Evolutionary conservation across 352 stramenopile species (phyloP), one percentile per base, ranked within the genome.

Genomic region (Thalassiosira livingstoniorum): DNA sequence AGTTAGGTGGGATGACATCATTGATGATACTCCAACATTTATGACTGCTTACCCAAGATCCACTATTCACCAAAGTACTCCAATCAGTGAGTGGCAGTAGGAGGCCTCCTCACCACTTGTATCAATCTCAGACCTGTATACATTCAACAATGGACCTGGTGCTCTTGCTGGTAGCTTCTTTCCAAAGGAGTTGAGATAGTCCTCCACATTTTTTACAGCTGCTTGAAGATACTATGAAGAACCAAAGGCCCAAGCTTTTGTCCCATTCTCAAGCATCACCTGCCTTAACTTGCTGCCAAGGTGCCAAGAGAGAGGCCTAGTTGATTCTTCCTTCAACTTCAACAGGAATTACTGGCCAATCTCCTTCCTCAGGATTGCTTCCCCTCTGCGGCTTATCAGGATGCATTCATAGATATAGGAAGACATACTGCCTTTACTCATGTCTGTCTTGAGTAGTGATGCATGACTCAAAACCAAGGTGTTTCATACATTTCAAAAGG

Each of bases 91-190:
- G 15, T 87, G 73, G 29, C 82, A 85, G 18, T 80, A 83, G 21
- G 75, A 72, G 2, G 47, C 43, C 10, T 75, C 57, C 18, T 82
- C 57, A 2, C 23, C 15, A 42, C 71, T 75, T 3, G 77, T 63
- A 66, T 91, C 83, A 11, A 90, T 74, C 53, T 92, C 81, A 39
- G 85, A 67, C 21, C 69, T 63, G 39, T 89, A 85, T 18, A 54
- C 66, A 35, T 27, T 35, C 21, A 43, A 31, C 13, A 81, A 29
- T 15, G 43, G 53, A 58, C 29, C 35, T n/a, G 21, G 3, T 1
- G 67, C 54, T n/a, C 67, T 75, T 5, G 54, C 27, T 2, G 37
- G 23, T 23, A 79, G 21, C 0, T 0, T 39, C 1, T 75, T 15
- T 13, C 54, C 35, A 7, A 29, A 27, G 10, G 25, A 32, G 1